Evolutionary conservation across 805 yeast species (phyloP), one percentile per base, ranked within the genome.

Genomic region (Cyberlindnera samutprakarnensis): DNA sequence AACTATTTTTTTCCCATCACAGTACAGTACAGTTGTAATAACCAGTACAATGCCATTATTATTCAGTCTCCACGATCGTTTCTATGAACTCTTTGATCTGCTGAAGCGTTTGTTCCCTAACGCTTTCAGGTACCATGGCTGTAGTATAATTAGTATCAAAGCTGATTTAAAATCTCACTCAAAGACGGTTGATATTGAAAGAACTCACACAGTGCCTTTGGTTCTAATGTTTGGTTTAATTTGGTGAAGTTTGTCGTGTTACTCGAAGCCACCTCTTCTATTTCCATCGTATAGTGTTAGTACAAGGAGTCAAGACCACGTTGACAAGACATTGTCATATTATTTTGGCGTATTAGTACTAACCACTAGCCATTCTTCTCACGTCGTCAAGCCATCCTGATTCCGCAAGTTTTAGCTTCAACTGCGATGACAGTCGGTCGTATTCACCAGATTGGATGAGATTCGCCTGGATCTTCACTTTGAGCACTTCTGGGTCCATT

Each of bases 341-440:
- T n/a, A n/a, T n/a, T n/a, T n/a, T n/a, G n/a, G n/a, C n/a, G n/a
- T n/a, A n/a, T n/a, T n/a, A 8, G 12, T 41, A 46, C 55, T 38
- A 49, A 69, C 69, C 53, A 57, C 70, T 37, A 39, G 94, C 81
- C 25, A 80, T 44, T 24, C 67, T 69, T 28, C 73, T 66, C 18
- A 88, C 76, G 33, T 78, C 68, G 44, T 85, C 94, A 38, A 73
- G 75, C 96, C 96, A 88, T 6, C 96, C 96, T 1, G 79, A 68
- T 49, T 82, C 81, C 32, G 75, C 68, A 9, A 88, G 66, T 47
- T 72, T 73, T 34, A 77, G 66, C 44, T 75, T 74, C 37, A 88
- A 59, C 29, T 68, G 64, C 2, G 32, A 13, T 5, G 32, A 30
- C 14, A 30, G 23, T 11, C 32, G 33, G 39, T 82, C 90, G 55